Evolutionary conservation across 2,329 filamentous ascomycete species (phyloP), one percentile per base, ranked within the genome.

Genomic region (Xylariaceae sp.): DNA sequence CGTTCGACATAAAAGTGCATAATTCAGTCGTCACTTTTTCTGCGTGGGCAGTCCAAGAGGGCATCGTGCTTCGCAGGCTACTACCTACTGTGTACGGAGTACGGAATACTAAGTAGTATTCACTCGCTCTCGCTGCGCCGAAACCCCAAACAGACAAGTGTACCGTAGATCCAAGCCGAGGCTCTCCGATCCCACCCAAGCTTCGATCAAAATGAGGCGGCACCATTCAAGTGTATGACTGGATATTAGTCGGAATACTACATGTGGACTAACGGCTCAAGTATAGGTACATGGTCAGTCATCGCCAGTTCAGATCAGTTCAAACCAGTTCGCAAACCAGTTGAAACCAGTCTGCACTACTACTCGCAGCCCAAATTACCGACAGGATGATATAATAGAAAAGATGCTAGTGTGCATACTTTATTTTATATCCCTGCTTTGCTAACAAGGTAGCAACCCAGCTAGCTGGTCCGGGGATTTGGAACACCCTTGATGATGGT

Each of bases 401-500:
- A 10, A 13, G 11, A 13, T 42, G 37, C 9, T 42, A 42, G 37
- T 42, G 37, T 13, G 11, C 3, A 42, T 42, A 42, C 37, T 42
- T 42, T 42, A 42, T 42, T 42, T 42, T 13, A 42, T 49, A 30
- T 49, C 47, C 45, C 15, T 48, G 45, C 45, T 17, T 6, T 4
- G 15, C n/a, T 15, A 48, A 48, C 45, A 48, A 48, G 15, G n/a
- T 44, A 3, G 17, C 11, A 54, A 39, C 18, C 47, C 17, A 49
- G 53, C 30, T 55, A 49, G 53, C 18, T 45, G 15, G 57, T 54
- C 58, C 55, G 56, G 47, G 55, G 18, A 44, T 52, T 47, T 42
- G 17, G 47, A 13, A 51, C 42, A 45, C 39, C 55, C 51, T 60
- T 61, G 59, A 58, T 53, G 35, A 44, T 60, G 39, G 49, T 60